Evolutionary conservation across 352 stramenopile genomes (phyloP).

Genomic region (Pythium aphanidermatum): DNA sequence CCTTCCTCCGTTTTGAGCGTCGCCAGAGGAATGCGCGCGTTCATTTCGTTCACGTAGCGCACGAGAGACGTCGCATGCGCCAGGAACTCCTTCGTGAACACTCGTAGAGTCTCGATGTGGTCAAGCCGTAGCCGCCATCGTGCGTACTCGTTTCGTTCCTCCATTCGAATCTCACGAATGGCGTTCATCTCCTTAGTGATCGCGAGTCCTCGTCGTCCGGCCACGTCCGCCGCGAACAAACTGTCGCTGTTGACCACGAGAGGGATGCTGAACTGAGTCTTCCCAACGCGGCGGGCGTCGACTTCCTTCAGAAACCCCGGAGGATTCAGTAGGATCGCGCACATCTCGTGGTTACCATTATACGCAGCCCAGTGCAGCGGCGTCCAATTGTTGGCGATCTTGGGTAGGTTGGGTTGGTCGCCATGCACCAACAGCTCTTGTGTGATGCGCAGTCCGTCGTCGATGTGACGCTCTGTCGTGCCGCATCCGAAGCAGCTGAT

Average conservation of each 20-base stretch:
- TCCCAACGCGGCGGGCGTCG: slow-evolving; percentile 12
- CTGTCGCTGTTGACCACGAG: slow-evolving; percentile 47
- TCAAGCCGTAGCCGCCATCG: slow-evolving; percentile 57
- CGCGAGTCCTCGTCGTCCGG: slow-evolving; percentile 44
- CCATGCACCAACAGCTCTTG: slow-evolving; percentile 48
- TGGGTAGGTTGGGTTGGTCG: slow-evolving; percentile 66
- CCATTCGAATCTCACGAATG: slow-evolving; percentile 11
- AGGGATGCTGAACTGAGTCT: slow-evolving; percentile 50
- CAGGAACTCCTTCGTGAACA: slow-evolving; percentile 57
- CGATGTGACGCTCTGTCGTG: slow-evolving; percentile 46
- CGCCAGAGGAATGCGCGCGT: slow-evolving; percentile 32
- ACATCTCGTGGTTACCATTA: slow-evolving; percentile 65
- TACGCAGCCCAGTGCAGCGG: slow-evolving; percentile 72
- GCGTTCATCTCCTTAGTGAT: slow-evolving; percentile 33
- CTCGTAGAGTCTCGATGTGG: slow-evolving; percentile 37
- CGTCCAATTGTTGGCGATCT: slow-evolving; percentile 65
- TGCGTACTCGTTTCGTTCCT: slow-evolving; percentile 27
- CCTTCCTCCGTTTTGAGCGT: slow-evolving; percentile 5
- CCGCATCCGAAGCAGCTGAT: slow-evolving; percentile 75
- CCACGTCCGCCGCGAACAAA: slow-evolving; percentile 60
- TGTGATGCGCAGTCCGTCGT: slow-evolving; percentile 60
- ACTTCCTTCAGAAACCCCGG: slow-evolving; percentile 1
- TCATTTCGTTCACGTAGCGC: slow-evolving; percentile 61
- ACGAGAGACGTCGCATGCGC: slow-evolving; percentile 27
- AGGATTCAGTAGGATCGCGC: slow-evolving; percentile 48